Base-by-base conservation (phyloP, 768 basidiomycete genomes). In the Neoboletus magnificus region DNA sequence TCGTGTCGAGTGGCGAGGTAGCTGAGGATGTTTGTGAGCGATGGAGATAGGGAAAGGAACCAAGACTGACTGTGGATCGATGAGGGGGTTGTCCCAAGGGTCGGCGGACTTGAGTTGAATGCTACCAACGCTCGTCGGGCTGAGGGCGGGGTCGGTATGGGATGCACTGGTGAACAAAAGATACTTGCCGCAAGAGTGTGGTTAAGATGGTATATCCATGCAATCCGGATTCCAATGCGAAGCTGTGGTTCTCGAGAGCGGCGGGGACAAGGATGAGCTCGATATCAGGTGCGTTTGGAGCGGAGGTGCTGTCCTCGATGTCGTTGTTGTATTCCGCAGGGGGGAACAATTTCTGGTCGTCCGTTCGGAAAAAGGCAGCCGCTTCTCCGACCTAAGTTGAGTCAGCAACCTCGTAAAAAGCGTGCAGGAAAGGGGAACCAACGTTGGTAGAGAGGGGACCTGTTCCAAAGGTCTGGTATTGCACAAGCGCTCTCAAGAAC, bases 361-460 rank as follows among this genome's bases (percentile, higher is more conserved):
- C 69, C 10, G 67, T 59, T 37, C 74, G 65, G 50, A 73, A 61
- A 52, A 75, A 74, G 15, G 70, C 55, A 22, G 45, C 73, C 5
- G 62, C 56, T 47, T 73, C 72, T 25, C 60, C 72, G 4, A 56
- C 2, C 72, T 73, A 27, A 8, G 18, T 25, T 18, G n/a, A 18
- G 40, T 67, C 3, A 60, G 52, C 16, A 35, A 30, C 15, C 18
- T 45, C 3, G 27, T 11, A 13, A 15, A 27, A 18, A 35, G 2
- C 6, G 10, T 5, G 18, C 4, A 37, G 8, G 20, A 36, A 51
- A 53, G 12, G 6, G n/a, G 2, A 33, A 22, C 67, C 15, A 48
- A 87, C 86, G 53, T 85, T 87, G 7, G 71, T 75, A 1, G 82
- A 66, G 30, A 88, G 54, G 3, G 80, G 77, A 0, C 86, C 86